Evolutionary conservation across 768 basidiomycete genomes (phyloP), one percentile per base, ranked within the genome.

Genomic region (Lactarius evosmus): DNA sequence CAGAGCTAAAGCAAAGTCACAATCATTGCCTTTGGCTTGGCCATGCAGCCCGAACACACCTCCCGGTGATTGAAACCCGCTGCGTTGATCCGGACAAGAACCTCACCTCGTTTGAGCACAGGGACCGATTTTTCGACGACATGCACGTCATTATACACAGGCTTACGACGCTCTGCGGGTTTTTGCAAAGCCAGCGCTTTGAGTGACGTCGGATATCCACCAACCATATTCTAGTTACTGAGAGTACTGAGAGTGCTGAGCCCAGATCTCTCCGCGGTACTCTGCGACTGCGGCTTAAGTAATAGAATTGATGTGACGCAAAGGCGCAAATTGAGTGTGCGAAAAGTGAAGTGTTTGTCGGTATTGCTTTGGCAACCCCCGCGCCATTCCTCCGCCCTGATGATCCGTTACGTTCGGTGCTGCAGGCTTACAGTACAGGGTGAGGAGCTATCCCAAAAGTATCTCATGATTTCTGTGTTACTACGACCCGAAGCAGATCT

Each of bases 31-130:
- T 25, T 12, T 14, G 16, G 30, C 22, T 12, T 14, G 16, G 30
- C 22, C 7, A 36, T 7, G 4, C 11, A 8, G 53, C 27, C 55
- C 29, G 19, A 50, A 33, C 54, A 38, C 16, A 52, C 58, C 32
- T 91, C 91, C 70, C 87, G 79, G 70, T 86, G 91, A 71, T 94
- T 94, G 78, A 90, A 90, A 17, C 82, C 85, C 0, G 80, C 89
- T 16, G 91, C 88, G 22, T 75, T 78, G 57, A 91, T 83, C 72
- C 80, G 83, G 9, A 92, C 86, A 8, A 89, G 77, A 0, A 92
- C 73, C 72, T 92, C 78, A 2, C 83, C 87, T 0, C 72, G 64
- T 62, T 82, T 76, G 60, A 90, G 78, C 8, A 73, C 52, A 32
- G 83, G 82, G 46, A 91, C 72, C 0, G 80, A 77, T 50, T 73